Evolutionary conservation across 1,284 basidiomycete species (phyloP).

Genomic region (Cerioporus squamosus): DNA sequence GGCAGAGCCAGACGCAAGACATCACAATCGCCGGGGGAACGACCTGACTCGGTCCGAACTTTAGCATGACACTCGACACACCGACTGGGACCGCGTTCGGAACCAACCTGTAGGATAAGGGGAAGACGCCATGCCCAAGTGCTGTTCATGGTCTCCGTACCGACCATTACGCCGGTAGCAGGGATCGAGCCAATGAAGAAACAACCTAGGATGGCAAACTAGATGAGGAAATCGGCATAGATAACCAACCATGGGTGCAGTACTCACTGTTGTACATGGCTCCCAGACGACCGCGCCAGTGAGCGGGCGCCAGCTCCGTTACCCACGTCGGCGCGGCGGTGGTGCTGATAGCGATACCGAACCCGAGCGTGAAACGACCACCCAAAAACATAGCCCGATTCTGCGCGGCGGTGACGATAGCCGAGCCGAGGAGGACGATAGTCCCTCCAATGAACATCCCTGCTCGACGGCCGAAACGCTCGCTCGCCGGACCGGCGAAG

Average conservation of each 20-base stretch:
- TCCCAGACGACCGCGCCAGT: conserved; percentile 14
- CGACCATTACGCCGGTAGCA: conserved; percentile 17
- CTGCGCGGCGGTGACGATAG: conserved; percentile 6
- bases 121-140: conserved; percentile 20
- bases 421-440: conserved; percentile 8
- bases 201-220: neutral
- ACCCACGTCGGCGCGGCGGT: conserved; percentile 14
- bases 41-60: conserved; percentile 1
- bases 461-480: conserved; percentile 5
- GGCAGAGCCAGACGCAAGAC: conserved; percentile 25
- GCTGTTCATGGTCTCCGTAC: conserved; percentile 13
- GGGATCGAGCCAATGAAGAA: conserved; percentile 16
- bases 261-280: conserved; percentile 12
- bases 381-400: conserved; percentile 9
- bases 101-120: conserved; percentile 9
- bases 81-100: neutral
- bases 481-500: conserved; percentile 8
- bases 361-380: conserved; percentile 14
- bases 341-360: conserved; percentile 13
- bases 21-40: conserved; percentile 19
- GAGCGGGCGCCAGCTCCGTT: conserved; percentile 13
- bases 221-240: too few relatives aligned
- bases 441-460: conserved; percentile 8
- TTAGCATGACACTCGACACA: neutral
- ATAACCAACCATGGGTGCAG: too few relatives aligned